Evolutionary conservation across 805 yeast species (phyloP), one percentile per base, ranked within the genome.

Genomic region (Ogataea salicorniae): DNA sequence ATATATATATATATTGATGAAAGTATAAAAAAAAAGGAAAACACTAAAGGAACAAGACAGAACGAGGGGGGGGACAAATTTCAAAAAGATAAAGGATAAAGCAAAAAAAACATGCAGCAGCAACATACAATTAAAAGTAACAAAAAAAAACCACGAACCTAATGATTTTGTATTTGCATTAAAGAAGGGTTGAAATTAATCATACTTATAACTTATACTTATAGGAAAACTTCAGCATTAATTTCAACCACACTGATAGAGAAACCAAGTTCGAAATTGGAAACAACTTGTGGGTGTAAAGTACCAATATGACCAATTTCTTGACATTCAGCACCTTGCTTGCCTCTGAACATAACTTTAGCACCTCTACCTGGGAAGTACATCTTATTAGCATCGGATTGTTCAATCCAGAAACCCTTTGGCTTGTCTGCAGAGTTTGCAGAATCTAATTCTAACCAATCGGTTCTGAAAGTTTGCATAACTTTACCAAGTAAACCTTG

Each of bases 331-430:
- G 69, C 84, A 50, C 80, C 84, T 48, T 78, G 79, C 49, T 71
- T 76, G 48, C 75, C 70, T 74, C 95, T 81, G 71, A 82, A 87
- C 70, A 76, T 79, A 53, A 94, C 77, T 62, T 80, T 83, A 45
- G 99, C 99, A 52, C 97, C 97, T 74, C 99, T 85, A 38, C 98
- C 99, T 37, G 97, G 96, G 86, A 94, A 94, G 71, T 77, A 92
- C 50, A 91, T 85, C 43, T 81, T 76, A 63, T 82, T 76, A 26
- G 75, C 73, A 45, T 68, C 69, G 61, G 83, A 87, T 64, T 84
- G 83, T 67, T 82, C 87, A 49, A 86, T 84, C 94, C 94, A 87
- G 71, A 81, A 87, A 46, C 97, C 97, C 72, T 94, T 87, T 51
- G 72, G 77, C 37, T 72, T 68, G 46, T 71, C 75, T 37, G 70